Evolutionary conservation across 2,329 filamentous ascomycete genomes (phyloP).

Genomic region (Trichoderma arundinaceum): DNA sequence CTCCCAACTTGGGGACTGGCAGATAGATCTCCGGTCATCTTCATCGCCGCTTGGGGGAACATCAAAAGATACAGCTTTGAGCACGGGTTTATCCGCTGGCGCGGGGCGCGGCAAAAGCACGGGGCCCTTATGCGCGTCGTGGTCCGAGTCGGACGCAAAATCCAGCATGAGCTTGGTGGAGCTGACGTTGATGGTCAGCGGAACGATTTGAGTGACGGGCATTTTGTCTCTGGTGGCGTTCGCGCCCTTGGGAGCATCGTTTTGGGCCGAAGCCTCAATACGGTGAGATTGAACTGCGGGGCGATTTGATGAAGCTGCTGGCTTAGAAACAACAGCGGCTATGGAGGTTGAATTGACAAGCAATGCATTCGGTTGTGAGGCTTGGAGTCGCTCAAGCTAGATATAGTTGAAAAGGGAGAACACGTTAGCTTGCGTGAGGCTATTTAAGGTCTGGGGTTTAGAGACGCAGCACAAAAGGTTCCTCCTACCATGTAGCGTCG

Average conservation of each 20-base stretch:
- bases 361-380: conserved; percentile 20
- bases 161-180: conserved; percentile 24
- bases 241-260: conserved; percentile 18
- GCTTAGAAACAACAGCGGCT: conserved; percentile 14
- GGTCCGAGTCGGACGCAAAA: conserved; percentile 26
- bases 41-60: conserved; percentile 42
- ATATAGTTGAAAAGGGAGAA: neutral
- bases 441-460: neutral
- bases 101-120: conserved; percentile 25
- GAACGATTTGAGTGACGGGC: conserved; percentile 27
- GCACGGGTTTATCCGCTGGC: conserved; percentile 34
- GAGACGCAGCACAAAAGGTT: neutral
- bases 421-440: conserved; percentile 6
- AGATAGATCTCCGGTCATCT: conserved; percentile 51
- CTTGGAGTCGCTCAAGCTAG: conserved; percentile 36
- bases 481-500: conserved; percentile 61
- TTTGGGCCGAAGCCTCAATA: conserved; percentile 23
- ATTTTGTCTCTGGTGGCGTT: conserved; percentile 20
- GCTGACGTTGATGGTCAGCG: conserved; percentile 34
- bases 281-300: conserved; percentile 33
- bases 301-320: conserved; percentile 17
- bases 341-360: neutral
- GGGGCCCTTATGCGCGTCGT: conserved; percentile 24
- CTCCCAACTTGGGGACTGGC: conserved; percentile 68
- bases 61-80: conserved; percentile 43